These are phyloP conservation scores for Penicillium hordei DNA, from an alignment of 2,329 filamentous ascomycete genomes.

Conservation along the genomic window DNA sequence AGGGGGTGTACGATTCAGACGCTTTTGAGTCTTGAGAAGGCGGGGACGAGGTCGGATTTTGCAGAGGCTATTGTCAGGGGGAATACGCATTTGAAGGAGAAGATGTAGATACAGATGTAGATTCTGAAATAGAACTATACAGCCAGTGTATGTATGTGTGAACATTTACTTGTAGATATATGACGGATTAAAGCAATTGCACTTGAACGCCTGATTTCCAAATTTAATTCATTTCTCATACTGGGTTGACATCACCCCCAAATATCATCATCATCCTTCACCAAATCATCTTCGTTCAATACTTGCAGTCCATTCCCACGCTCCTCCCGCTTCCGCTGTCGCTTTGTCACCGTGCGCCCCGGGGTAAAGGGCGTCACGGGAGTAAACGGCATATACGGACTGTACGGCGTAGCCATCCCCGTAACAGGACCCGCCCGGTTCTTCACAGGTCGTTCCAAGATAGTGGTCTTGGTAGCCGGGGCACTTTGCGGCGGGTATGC, in stretches of 20 bases:
- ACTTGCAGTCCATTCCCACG: slow-evolving; percentile 47
- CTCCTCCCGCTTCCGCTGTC: slow-evolving; percentile 44
- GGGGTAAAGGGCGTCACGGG: slow-evolving; percentile 52
- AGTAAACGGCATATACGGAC: slow-evolving; percentile 53
- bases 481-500: slow-evolving; percentile 46
- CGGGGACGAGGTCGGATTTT: slow-evolving; percentile 55
- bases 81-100: slow-evolving; percentile 29
- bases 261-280: slow-evolving; percentile 47
- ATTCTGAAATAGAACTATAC: slow-evolving; percentile 34
- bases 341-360: slow-evolving; percentile 46
- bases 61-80: slow-evolving; percentile 50
- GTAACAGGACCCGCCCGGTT: slow-evolving; percentile 44
- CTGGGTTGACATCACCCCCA: slow-evolving; percentile 37
- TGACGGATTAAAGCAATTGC: slow-evolving; percentile 10
- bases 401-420: slow-evolving; percentile 51
- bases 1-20: slow-evolving; percentile 64
- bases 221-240: background rate
- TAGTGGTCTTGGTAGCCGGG: slow-evolving; percentile 51
- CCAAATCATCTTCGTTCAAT: slow-evolving; percentile 48
- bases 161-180: background rate
- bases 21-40: slow-evolving; percentile 59
- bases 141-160: slow-evolving; percentile 46
- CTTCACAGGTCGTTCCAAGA: slow-evolving; percentile 46
- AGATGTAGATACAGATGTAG: slow-evolving; percentile 3
- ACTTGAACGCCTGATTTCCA: slow-evolving; percentile 37